Conservation (phyloP, 768 basidiomycete species). For the Hydnomerulius pinastri region DNA sequence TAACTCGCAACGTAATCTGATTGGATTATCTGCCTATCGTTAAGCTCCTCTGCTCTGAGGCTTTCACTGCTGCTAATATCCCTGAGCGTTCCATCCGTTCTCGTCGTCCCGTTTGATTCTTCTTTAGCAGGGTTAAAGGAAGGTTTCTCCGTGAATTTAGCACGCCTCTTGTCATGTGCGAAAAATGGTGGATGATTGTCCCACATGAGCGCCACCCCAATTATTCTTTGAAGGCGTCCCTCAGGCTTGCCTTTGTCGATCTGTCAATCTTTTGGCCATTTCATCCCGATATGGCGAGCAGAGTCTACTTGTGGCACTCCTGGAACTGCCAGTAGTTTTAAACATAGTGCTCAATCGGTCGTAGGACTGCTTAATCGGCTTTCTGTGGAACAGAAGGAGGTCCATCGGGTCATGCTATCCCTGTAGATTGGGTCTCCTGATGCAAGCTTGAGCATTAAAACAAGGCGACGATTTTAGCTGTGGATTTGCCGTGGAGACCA, state of each 20-base stretch:
- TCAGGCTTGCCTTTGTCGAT: conserved; percentile 1
- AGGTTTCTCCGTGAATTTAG: background rate
- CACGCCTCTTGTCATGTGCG: background rate
- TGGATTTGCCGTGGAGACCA: background rate
- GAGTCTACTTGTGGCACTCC: background rate
- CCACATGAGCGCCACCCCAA: conserved; percentile 3
- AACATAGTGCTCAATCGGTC: too few relatives aligned
- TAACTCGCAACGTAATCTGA: conserved; percentile 9
- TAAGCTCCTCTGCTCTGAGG: background rate
- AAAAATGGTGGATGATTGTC: background rate
- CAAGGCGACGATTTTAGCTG: conserved; percentile 11
- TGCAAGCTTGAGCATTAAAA: conserved; percentile 8
- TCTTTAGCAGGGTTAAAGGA: background rate
- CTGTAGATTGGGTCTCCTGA: conserved; percentile 14
- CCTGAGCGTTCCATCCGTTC: conserved; percentile 9
- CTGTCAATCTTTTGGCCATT: conserved; percentile 2
- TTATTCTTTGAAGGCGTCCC: background rate
- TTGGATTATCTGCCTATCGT: background rate
- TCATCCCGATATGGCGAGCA: conserved; percentile 4
- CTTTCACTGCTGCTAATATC: conserved; percentile 3
- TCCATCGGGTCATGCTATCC: background rate
- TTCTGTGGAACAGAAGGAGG: background rate
- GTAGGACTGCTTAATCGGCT: background rate
- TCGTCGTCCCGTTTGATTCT: background rate
- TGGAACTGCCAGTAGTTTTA: too few relatives aligned